A percentile compares a stretch with the other conserved stretches of the same genome.
These are phyloP conservation scores for Magnusiomyces tetraspermus DNA, from an alignment of 1,139 yeast genomes.

Conservation along the genomic window DNA sequence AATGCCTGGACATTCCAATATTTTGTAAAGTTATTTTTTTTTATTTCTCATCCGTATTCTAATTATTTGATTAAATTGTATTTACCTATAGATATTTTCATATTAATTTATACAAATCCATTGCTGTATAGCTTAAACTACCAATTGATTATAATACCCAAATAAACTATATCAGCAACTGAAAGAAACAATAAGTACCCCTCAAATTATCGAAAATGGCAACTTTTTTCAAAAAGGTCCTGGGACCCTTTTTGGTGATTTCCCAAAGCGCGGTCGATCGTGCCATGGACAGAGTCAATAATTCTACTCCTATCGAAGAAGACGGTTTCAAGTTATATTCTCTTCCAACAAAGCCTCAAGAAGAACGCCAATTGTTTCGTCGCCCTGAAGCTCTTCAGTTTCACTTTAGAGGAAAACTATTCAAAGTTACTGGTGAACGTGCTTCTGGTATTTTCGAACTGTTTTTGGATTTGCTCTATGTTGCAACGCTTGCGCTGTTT, in stretches of 20 bases:
- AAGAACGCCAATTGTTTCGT: constrained; percentile 27
- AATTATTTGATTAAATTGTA: no score
- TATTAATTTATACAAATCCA: no score
- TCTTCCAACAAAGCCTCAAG: constrained; percentile 10
- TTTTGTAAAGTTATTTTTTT: no score
- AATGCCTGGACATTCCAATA: no score
- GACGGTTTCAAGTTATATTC: constrained; percentile 14
- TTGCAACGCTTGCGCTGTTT: constrained; percentile 53
- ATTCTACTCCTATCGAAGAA: constrained; percentile 13
- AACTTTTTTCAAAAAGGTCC: neutral
- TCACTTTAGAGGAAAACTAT: constrained; percentile 48
- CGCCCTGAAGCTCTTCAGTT: constrained; percentile 55
- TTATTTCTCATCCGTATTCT: no score
- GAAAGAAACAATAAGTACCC: no score
- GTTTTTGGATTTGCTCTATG: constrained; percentile 54
- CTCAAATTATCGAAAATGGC: no score
- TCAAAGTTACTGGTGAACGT: constrained; percentile 49
- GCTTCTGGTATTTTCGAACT: constrained; percentile 46
- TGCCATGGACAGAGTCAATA: constrained; percentile 10
- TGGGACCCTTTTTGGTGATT: neutral
- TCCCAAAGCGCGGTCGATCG: neutral
- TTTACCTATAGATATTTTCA: no score
- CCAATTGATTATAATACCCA: no score
- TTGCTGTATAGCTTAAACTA: no score
- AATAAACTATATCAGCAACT: no score